phyloP scores from a whole-genome alignment of 192 early-diverging fungal genomes.

The Coemansia sp. region DNA sequence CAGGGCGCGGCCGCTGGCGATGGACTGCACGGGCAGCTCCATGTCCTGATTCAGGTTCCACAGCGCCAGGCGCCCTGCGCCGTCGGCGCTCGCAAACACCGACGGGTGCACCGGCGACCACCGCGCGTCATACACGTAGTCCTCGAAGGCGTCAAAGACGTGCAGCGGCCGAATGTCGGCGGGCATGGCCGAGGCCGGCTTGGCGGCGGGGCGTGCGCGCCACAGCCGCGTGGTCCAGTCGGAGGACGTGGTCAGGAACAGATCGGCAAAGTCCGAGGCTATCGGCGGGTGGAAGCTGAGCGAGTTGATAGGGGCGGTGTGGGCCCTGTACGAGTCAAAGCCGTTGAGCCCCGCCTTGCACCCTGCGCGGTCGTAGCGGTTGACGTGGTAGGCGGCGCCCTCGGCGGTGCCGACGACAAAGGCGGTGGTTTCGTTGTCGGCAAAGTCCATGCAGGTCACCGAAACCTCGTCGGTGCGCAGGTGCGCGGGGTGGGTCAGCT shows the following conservation, averaged over 20 bases:
- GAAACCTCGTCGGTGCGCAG: slow-evolving; percentile 92
- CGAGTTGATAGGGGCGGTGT: slow-evolving; percentile 86
- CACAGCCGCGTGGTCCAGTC: slow-evolving; percentile 99
- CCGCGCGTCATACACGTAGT: slow-evolving; percentile 97
- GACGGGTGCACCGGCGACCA: slow-evolving; percentile 98
- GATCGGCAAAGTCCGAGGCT: slow-evolving; percentile 80
- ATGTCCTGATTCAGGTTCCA: slow-evolving; percentile 93
- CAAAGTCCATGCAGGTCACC: slow-evolving; percentile 89
- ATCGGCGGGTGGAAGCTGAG: slow-evolving; percentile 89
- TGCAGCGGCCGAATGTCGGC: slow-evolving; percentile 66
- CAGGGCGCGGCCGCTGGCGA: slow-evolving; percentile 66
- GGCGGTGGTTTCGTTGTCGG: slow-evolving; percentile 87
- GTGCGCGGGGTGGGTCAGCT: slow-evolving; percentile 75
- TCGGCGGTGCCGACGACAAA: slow-evolving; percentile 98
- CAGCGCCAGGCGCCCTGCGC: slow-evolving; percentile 85
- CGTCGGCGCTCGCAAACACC: slow-evolving; percentile 91
- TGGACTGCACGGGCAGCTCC: slow-evolving; percentile 64
- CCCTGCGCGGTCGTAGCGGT: slow-evolving; percentile 94
- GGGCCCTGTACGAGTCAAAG: slow-evolving; percentile 84
- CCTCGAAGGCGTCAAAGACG: slow-evolving; percentile 91
- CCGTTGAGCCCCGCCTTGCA: slow-evolving; percentile 96
- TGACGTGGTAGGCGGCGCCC: slow-evolving; percentile 91
- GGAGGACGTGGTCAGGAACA: slow-evolving; percentile 89
- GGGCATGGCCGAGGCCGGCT: slow-evolving; percentile 44
- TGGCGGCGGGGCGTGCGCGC: slow-evolving; percentile 67